These are phyloP conservation scores for Apiospora malaysiana DNA, from an alignment of 2,329 filamentous ascomycete genomes.

Conservation along the genomic window DNA sequence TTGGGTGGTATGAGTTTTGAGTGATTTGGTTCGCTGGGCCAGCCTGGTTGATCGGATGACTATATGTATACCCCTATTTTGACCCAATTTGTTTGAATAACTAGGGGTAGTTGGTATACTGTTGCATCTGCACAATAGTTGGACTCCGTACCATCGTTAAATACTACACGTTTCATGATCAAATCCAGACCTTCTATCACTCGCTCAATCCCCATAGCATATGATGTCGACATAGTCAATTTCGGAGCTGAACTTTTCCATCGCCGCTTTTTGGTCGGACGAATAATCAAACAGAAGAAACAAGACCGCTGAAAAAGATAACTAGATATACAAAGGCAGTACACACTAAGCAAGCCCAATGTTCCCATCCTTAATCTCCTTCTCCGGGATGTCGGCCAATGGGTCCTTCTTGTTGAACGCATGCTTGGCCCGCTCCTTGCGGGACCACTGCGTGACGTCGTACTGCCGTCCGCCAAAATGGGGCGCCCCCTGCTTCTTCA, in stretches of 20 bases:
- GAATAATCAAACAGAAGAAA: not conserved
- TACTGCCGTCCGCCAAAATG: constrained; percentile 28
- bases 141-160: no score
- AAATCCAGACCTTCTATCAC: no score
- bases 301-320: not conserved
- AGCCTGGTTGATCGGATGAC: no score
- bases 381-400: constrained; percentile 31
- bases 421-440: constrained; percentile 29
- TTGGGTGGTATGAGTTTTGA: no score
- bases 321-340: not conserved
- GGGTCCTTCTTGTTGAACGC: constrained; percentile 32
- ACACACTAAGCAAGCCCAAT: constrained; percentile 28
- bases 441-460: constrained; percentile 33
- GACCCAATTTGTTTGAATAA: no score
- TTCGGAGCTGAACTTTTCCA: not conserved
- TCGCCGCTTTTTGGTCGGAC: not conserved
- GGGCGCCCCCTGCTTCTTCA: not conserved
- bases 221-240: no score
- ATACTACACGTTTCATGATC: no score
- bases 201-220: no score
- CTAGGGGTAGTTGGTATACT: no score
- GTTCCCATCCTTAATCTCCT: constrained; percentile 30
- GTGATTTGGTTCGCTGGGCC: no score
- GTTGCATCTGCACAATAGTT: no score
- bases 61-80: no score